Conservation (phyloP, 192 early-diverging fungal genomes). For the Dimargaris xerosporica region DNA sequence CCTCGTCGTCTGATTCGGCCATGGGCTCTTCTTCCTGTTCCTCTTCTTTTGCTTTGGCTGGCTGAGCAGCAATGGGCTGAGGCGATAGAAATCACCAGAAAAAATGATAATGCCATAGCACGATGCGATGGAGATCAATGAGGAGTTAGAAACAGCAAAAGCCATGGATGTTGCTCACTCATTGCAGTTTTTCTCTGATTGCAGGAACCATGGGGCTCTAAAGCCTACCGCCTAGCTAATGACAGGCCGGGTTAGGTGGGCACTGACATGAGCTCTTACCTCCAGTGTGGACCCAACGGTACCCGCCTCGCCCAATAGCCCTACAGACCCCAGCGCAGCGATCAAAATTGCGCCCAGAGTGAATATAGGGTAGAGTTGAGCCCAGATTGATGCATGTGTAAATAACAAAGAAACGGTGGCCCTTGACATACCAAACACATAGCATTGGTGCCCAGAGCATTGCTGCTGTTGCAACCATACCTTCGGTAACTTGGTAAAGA, state of each 20-base stretch:
- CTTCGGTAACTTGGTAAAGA: constrained; percentile 77
- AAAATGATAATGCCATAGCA: constrained; percentile 2
- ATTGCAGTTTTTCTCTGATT: too few relatives aligned
- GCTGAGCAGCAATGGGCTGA: constrained; percentile 5
- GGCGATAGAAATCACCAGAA: constrained; percentile 13
- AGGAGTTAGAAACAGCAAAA: neutral
- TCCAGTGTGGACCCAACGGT: constrained; percentile 37
- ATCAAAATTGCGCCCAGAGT: too few relatives aligned
- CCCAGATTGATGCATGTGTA: neutral
- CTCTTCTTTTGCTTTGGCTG: constrained; percentile 6
- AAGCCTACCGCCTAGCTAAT: too few relatives aligned
- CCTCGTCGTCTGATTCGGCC: constrained; percentile 49
- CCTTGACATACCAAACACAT: constrained; percentile 2
- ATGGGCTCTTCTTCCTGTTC: constrained; percentile 18
- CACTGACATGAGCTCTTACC: constrained; percentile 14
- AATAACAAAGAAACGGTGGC: neutral
- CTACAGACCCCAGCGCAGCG: constrained; percentile 19
- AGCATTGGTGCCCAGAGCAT: too few relatives aligned
- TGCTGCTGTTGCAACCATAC: too few relatives aligned
- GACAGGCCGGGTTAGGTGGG: neutral
- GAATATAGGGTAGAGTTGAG: too few relatives aligned
- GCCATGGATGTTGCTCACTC: too few relatives aligned
- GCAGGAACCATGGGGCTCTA: too few relatives aligned
- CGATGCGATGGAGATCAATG: neutral
- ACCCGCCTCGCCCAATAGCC: constrained; percentile 40